Conservation (phyloP, 441 rosid species). For the Mallotus repandus region DNA sequence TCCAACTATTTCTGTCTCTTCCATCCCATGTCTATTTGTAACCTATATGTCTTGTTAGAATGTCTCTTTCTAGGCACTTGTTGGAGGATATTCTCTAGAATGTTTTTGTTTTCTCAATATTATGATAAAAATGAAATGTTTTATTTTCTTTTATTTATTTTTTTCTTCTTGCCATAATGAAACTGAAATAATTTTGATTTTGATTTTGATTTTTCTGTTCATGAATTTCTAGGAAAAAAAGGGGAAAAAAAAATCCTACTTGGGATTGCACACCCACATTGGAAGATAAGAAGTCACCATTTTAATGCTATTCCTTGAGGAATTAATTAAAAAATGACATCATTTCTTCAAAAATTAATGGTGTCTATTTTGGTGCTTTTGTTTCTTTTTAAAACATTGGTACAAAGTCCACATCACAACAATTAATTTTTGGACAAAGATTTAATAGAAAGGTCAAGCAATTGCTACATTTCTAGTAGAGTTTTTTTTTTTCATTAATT, state of each 20-base stretch:
- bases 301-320: background rate
- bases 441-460: background rate
- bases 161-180: background rate
- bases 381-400: slow-evolving; percentile 6
- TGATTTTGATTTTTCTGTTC: background rate
- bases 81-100: slow-evolving; percentile 21
- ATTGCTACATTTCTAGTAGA: background rate
- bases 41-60: slow-evolving; percentile 32
- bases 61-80: slow-evolving; percentile 29
- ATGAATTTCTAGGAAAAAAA: background rate
- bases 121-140: background rate
- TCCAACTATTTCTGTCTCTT: slow-evolving; percentile 30
- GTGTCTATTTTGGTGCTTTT: background rate
- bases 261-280: background rate
- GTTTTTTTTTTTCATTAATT: background rate
- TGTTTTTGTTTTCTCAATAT: slow-evolving; percentile 10
- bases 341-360: background rate
- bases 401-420: slow-evolving; percentile 19
- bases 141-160: background rate
- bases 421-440: slow-evolving; percentile 19
- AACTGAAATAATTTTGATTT: background rate
- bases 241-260: background rate
- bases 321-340: background rate
- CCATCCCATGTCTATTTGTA: slow-evolving; percentile 32
- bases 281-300: slow-evolving; percentile 8